Evolutionary conservation across 1,284 basidiomycete species (phyloP).

Genomic region (Sanghuangporus sanghuang): DNA sequence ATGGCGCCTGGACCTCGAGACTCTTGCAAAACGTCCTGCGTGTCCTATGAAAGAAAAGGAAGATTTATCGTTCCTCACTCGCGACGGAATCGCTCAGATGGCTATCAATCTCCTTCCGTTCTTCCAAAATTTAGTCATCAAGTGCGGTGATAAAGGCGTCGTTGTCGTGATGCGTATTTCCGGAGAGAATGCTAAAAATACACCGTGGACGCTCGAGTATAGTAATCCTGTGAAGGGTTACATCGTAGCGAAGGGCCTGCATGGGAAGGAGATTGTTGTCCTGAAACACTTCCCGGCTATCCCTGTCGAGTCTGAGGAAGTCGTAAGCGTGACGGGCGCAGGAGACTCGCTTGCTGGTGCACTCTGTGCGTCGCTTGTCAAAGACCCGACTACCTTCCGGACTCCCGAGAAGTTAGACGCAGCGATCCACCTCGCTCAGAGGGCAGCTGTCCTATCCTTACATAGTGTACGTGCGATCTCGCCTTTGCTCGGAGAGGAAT

Average conservation of each 20-base stretch:
- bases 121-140: constrained; percentile 77
- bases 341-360: constrained; percentile 87
- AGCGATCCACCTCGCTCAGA: constrained; percentile 50
- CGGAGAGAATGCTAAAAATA: constrained; percentile 32
- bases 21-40: constrained; percentile 43
- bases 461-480: constrained; percentile 63
- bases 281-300: constrained; percentile 69
- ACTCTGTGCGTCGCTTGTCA: constrained; percentile 52
- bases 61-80: constrained; percentile 59
- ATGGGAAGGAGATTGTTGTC: constrained; percentile 45
- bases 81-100: constrained; percentile 72
- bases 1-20: constrained; percentile 62
- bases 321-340: constrained; percentile 83
- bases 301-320: constrained; percentile 33
- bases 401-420: constrained; percentile 37
- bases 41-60: constrained; percentile 37
- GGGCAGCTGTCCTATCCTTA: constrained; percentile 60
- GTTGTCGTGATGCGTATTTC: constrained; percentile 57
- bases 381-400: constrained; percentile 40
- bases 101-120: constrained; percentile 76
- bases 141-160: constrained; percentile 70
- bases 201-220: constrained; percentile 42
- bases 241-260: constrained; percentile 46
- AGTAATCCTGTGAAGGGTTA: constrained; percentile 43
- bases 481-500: constrained; percentile 36